These are phyloP conservation scores for Coemansia reversa DNA, from an alignment of 192 early-diverging fungal species.

Conservation along the genomic window DNA sequence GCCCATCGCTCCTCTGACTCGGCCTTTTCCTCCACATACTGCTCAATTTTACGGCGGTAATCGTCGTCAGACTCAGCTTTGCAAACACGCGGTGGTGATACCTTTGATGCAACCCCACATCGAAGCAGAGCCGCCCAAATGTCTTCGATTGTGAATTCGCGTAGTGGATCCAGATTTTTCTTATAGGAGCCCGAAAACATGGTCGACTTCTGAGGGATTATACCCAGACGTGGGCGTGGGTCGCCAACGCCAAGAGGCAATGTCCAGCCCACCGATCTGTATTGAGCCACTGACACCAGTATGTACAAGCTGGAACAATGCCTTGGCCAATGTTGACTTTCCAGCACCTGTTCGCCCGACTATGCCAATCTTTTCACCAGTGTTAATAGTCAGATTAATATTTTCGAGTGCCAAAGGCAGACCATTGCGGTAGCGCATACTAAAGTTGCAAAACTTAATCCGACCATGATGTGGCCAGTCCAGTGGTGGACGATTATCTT, in stretches of 20 bases:
- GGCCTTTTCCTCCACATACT: not conserved
- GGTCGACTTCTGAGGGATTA: slow-evolving; percentile 73
- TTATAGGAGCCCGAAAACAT: slow-evolving; percentile 69
- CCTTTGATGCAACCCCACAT: slow-evolving; percentile 19
- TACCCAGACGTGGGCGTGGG: slow-evolving; percentile 59
- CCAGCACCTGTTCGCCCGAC: slow-evolving; percentile 76
- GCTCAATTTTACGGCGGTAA: not conserved
- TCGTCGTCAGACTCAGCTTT: not conserved
- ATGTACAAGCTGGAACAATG: slow-evolving; percentile 72
- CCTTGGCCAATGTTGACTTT: slow-evolving; percentile 70
- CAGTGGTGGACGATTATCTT: slow-evolving; percentile 56
- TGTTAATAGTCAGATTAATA: slow-evolving; percentile 25
- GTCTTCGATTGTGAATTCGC: slow-evolving; percentile 64
- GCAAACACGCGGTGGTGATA: not conserved
- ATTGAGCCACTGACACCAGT: slow-evolving; percentile 57
- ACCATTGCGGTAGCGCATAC: slow-evolving; percentile 58
- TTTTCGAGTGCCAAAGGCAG: slow-evolving; percentile 39
- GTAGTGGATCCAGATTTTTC: slow-evolving; percentile 79
- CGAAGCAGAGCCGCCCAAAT: slow-evolving; percentile 64
- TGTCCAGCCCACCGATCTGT: slow-evolving; percentile 70
- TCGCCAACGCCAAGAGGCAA: slow-evolving; percentile 53
- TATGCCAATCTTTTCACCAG: slow-evolving; percentile 62
- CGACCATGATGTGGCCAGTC: slow-evolving; percentile 65
- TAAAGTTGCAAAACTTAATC: slow-evolving; percentile 60
- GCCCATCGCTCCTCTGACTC: not conserved